These are phyloP conservation scores for Tylopilus sp. DNA, from an alignment of 768 basidiomycete genomes.

Conservation along the genomic window DNA sequence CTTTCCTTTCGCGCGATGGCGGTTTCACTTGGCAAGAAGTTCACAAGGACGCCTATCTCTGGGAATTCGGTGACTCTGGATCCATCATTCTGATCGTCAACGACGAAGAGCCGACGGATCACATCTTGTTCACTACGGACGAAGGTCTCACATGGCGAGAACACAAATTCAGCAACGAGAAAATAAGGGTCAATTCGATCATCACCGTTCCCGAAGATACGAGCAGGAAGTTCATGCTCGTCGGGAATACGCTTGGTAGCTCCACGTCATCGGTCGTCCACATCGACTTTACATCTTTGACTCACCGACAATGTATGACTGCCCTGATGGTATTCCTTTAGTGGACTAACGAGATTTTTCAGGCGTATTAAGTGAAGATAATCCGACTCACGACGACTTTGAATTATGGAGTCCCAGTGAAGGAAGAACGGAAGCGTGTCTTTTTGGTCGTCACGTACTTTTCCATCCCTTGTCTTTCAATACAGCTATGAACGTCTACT, in stretches of 20 bases:
- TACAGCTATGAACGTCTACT: background rate
- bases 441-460: constrained; percentile 86
- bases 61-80: constrained; percentile 98
- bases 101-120: constrained; percentile 91
- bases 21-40: constrained; percentile 99
- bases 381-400: constrained; percentile 88
- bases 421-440: constrained; percentile 78
- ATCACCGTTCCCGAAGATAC: constrained; percentile 90
- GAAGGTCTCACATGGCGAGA: constrained; percentile 88
- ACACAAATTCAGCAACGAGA: constrained; percentile 73
- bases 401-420: constrained; percentile 97
- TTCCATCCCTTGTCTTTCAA: background rate
- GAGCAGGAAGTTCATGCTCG: constrained; percentile 84
- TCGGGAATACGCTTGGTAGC: constrained; percentile 57
- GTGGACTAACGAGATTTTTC: constrained; percentile 1
- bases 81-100: constrained; percentile 92
- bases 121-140: constrained; percentile 84
- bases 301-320: constrained; percentile 67
- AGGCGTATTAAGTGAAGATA: constrained; percentile 68
- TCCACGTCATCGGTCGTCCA: constrained; percentile 60
- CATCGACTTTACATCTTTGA: constrained; percentile 83
- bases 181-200: constrained; percentile 70
- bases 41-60: constrained; percentile 95
- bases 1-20: constrained; percentile 93
- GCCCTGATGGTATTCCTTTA: background rate